phyloP scores from a whole-genome alignment of 768 basidiomycete species.

The Boletellus ananas region DNA sequence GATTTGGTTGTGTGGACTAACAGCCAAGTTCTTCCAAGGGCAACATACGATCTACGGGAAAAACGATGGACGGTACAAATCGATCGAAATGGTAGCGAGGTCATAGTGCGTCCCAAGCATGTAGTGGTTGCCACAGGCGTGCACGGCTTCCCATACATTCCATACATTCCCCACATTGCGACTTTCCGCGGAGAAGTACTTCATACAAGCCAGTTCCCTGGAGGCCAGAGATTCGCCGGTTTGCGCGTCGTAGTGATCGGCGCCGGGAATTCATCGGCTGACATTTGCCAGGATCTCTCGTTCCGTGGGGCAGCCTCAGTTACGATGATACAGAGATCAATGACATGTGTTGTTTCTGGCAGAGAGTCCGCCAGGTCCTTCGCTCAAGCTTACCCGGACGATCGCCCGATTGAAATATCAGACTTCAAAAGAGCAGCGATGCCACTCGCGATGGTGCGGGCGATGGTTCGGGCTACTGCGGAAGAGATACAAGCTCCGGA shows the following conservation, averaged over 20 bases:
- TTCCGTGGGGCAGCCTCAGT: conserved; percentile 4
- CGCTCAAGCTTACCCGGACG: background rate
- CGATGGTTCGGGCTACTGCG: background rate
- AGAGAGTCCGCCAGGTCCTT: background rate
- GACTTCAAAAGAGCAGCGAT: conserved; percentile 3
- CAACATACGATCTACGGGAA: background rate
- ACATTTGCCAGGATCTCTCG: conserved; percentile 6
- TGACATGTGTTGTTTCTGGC: conserved; percentile 3
- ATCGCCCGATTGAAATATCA: conserved; percentile 1
- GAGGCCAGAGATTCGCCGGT: conserved; percentile 26
- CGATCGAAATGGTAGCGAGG: background rate
- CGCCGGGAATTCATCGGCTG: background rate
- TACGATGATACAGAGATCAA: conserved; percentile 3
- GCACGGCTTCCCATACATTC: background rate
- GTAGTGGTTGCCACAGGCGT: conserved; percentile 3
- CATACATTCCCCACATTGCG: background rate
- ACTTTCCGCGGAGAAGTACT: conserved; percentile 4
- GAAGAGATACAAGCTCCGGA: background rate
- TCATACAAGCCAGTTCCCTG: conserved; percentile 4
- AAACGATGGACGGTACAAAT: conserved; percentile 3
- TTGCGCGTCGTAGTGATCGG: conserved; percentile 15
- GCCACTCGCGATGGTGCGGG: conserved; percentile 1
- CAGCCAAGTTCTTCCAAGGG: conserved; percentile 5
- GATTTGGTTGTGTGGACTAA: conserved; percentile 7
- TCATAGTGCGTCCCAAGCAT: conserved; percentile 1